phyloP scores from a whole-genome alignment of 108 stramenopile species.

The Fragilaria crotonensis region DNA sequence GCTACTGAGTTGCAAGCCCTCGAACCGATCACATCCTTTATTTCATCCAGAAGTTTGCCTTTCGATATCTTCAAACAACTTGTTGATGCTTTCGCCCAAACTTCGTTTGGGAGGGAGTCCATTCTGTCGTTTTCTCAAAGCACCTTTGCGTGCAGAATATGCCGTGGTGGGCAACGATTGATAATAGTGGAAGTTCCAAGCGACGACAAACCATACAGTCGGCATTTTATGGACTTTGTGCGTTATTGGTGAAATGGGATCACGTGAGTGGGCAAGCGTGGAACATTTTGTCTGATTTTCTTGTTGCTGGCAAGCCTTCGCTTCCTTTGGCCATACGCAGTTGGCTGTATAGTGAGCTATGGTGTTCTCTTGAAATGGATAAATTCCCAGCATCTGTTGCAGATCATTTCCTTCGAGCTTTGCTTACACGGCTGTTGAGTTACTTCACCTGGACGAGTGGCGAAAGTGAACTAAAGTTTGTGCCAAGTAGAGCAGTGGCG shows the following conservation, averaged over 20 bases:
- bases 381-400: not conserved
- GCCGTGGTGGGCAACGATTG: not conserved
- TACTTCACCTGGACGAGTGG: not conserved
- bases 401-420: not conserved
- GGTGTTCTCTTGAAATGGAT: not conserved
- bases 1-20: not conserved
- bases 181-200: not conserved
- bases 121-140: not conserved
- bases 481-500: not conserved
- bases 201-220: not conserved
- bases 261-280: not conserved
- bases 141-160: not conserved
- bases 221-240: conserved; percentile 1
- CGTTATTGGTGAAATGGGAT: not conserved
- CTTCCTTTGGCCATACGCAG: not conserved
- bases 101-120: not conserved
- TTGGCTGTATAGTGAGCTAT: not conserved
- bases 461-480: not conserved
- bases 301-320: conserved; percentile 1
- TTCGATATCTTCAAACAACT: not conserved
- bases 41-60: not conserved
- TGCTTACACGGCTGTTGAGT: not conserved
- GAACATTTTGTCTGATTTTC: conserved; percentile 3
- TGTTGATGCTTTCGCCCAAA: not conserved
- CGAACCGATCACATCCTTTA: not conserved